A percentile compares a stretch with the other conserved stretches of the same genome.
Evolutionary conservation across 2,329 filamentous ascomycete genomes (phyloP).

Genomic region (Alternaria sp.): DNA sequence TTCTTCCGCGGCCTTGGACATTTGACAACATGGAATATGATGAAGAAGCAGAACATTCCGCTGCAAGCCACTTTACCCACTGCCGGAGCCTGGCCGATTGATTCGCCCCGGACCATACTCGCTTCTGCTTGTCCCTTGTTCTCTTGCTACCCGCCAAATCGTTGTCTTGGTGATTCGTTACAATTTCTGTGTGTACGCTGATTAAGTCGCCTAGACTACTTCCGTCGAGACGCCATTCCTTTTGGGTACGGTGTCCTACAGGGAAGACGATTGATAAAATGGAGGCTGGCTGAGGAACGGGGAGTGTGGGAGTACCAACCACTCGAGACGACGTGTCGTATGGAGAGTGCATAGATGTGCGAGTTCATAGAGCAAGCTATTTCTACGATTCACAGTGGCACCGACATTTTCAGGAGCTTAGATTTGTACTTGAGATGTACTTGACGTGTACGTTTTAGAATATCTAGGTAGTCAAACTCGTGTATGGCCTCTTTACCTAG

Average conservation of each 20-base stretch:
- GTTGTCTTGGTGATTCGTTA: background rate
- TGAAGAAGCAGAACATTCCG: background rate
- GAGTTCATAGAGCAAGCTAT: background rate
- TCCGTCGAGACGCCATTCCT: background rate
- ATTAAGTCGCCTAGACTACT: background rate
- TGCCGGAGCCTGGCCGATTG: background rate
- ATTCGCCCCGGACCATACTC: background rate
- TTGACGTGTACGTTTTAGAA: background rate
- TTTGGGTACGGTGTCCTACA: background rate
- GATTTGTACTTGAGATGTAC: background rate
- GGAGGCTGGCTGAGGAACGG: background rate
- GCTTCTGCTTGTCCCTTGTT: background rate
- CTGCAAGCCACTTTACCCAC: background rate
- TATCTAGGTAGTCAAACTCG: background rate
- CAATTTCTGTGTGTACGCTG: background rate
- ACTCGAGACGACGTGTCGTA: background rate
- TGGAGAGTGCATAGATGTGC: background rate
- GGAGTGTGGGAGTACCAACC: background rate
- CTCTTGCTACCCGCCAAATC: background rate
- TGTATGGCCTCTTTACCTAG: background rate
- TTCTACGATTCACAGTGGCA: background rate
- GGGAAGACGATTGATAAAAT: background rate
- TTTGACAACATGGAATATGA: background rate
- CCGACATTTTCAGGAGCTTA: background rate
- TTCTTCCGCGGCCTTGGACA: background rate